Conservation (phyloP, 1,284 basidiomycete species). For the Sutorius eximius region DNA sequence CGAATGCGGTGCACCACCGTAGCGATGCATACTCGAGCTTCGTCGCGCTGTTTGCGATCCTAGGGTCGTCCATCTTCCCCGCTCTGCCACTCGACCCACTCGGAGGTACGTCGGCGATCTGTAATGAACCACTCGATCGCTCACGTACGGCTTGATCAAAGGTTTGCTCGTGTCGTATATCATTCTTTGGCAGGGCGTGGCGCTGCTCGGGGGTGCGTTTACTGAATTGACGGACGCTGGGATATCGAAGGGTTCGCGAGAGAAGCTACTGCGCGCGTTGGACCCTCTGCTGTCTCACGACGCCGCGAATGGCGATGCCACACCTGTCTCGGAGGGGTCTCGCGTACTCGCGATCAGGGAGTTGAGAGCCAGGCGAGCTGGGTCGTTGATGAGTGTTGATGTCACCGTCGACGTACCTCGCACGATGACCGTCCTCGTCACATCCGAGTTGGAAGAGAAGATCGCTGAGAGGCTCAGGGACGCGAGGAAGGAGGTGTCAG, state of each 20-base stretch:
- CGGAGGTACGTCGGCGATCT: conserved; percentile 59
- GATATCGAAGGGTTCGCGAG: conserved; percentile 59
- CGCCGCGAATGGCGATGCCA: conserved; percentile 10
- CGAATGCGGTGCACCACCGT: conserved; percentile 93
- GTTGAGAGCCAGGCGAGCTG: conserved; percentile 76
- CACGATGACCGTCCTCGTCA: conserved; percentile 57
- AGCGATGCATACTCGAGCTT: conserved; percentile 90
- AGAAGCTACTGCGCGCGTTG: conserved; percentile 53
- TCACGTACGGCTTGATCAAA: conserved; percentile 30
- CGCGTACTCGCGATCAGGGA: conserved; percentile 57
- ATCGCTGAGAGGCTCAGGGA: conserved; percentile 63
- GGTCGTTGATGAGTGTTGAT: conserved; percentile 74
- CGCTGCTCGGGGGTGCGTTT: conserved; percentile 71
- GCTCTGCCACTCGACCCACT: conserved; percentile 91
- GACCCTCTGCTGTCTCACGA: conserved; percentile 49
- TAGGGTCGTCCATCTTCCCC: conserved; percentile 83
- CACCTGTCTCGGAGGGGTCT: background rate
- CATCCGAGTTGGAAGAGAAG: conserved; percentile 58
- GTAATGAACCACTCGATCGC: conserved; percentile 4
- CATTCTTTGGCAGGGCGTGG: conserved; percentile 84
- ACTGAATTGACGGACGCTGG: conserved; percentile 86
- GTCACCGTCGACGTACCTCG: conserved; percentile 69
- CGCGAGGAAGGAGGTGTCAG: conserved; percentile 71
- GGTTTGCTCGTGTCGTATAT: conserved; percentile 86
- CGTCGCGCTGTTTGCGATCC: conserved; percentile 86